Conservation (phyloP, 2,329 filamentous ascomycete species). For the Grosmannia serpens region DNA sequence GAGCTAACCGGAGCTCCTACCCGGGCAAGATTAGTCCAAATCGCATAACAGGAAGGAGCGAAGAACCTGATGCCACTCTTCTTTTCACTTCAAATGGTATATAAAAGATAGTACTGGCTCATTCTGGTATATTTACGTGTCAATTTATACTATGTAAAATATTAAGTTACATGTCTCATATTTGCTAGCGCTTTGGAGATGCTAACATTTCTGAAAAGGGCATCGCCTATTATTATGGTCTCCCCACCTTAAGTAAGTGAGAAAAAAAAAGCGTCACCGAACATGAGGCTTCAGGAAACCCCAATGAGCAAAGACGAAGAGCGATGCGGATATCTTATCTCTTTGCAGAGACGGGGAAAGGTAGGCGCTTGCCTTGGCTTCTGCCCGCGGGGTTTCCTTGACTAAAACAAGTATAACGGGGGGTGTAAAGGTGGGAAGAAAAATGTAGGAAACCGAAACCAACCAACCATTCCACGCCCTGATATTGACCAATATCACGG, state of each 20-base stretch:
- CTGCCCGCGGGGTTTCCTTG: neutral
- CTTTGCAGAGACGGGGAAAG: neutral
- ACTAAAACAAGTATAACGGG: neutral
- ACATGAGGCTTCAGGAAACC: neutral
- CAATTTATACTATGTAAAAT: slow-evolving; percentile 2
- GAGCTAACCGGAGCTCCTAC: neutral
- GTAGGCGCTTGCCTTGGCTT: neutral
- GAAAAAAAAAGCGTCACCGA: neutral
- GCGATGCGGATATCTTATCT: neutral
- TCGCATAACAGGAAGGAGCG: neutral
- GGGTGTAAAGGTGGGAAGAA: neutral
- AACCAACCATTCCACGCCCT: neutral
- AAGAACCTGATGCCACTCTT: neutral
- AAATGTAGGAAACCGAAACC: neutral
- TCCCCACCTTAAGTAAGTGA: neutral
- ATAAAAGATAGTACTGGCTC: neutral
- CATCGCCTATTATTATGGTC: neutral
- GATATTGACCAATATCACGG: neutral
- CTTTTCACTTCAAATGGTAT: neutral
- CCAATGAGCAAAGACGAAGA: neutral
- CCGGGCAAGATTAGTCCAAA: neutral
- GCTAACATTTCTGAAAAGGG: neutral
- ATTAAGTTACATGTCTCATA: neutral
- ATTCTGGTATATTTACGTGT: neutral
- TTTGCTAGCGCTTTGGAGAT: neutral